phyloP scores from a whole-genome alignment of 1,139 yeast genomes.

The Protomyces inouyei region DNA sequence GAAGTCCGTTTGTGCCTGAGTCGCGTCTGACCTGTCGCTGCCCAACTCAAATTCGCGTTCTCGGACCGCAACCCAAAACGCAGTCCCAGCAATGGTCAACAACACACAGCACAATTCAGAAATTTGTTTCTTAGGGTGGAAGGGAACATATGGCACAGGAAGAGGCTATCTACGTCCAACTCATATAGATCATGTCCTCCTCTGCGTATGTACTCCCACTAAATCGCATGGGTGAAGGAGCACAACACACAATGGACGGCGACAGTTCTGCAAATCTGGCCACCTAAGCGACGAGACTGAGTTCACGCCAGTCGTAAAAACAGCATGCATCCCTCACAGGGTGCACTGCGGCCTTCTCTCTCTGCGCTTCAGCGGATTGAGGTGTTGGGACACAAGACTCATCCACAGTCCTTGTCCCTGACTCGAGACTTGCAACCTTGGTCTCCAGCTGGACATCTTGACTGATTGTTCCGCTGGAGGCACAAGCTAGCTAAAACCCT shows the following conservation, averaged over 20 bases:
- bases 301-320: too few species aligned
- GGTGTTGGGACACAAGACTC: constrained; percentile 24
- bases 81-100: neutral
- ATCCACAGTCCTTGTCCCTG: constrained; percentile 10
- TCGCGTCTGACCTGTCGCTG: neutral
- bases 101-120: neutral
- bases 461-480: neutral
- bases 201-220: neutral
- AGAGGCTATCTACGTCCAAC: neutral
- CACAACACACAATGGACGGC: too few species aligned
- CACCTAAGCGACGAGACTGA: too few species aligned
- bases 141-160: too few species aligned
- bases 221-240: too few species aligned
- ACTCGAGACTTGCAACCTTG: constrained; percentile 5
- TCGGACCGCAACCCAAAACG: neutral
- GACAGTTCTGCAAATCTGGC: too few species aligned
- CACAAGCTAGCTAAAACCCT: neutral
- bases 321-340: too few species aligned
- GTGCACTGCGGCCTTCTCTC: neutral
- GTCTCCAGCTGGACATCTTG: neutral
- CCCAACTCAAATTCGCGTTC: neutral
- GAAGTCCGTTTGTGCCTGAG: neutral
- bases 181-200: neutral
- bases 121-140: neutral
- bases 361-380: neutral